Base-by-base conservation (phyloP, 495 filamentous ascomycete genomes). In the Penicillium cosmopolitanum region DNA sequence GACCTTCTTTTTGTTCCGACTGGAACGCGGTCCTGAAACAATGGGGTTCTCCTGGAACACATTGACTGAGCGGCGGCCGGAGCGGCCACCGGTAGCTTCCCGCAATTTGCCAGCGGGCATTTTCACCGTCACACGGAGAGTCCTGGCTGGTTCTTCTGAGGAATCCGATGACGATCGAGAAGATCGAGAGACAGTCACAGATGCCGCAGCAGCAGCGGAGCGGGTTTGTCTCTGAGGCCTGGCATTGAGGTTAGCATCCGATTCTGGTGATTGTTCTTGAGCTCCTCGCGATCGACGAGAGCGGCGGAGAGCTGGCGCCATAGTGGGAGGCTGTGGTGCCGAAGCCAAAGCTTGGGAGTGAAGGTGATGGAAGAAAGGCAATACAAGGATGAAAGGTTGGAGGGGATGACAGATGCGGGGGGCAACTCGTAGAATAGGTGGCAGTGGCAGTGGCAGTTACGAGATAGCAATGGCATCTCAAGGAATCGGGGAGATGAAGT, bases 111-210 rank as follows among this genome's bases (percentile, higher is more conserved):
- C 89, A 33, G 91, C 84, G 6, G 91, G 86, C 67, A 94, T 87
- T 77, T 92, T 96, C 64, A 97, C 87, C 31, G 89, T 96, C 50
- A 97, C 77, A 70, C 85, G 85, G 54, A 94, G 84, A 58, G 89
- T 87, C 72, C 83, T 84, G 59, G 77, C 80, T 38, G 76, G 75
- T 58, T 84, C 83, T 66, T 80, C 82, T 53, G 83, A 67, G 33
- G 85, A 84, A 15, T 79, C 79, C 36, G 83, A 75, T 31, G 79
- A 73, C 55, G 80, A 83, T 70, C 82, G 82, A 63, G 83, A 80
- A 50, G 80, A 83, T 70, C 83, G 83, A 63, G 83, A 80, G 51
- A 85, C 76, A 19, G 85, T 84, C 34, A 80, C 70, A 40, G 75
- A 70, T 12, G 69, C 61, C 43, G 65, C 50, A 50, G 71, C 66